Evolutionary conservation across 345 rosid genomes (phyloP).

Genomic region (Stellera chamaejasme): DNA sequence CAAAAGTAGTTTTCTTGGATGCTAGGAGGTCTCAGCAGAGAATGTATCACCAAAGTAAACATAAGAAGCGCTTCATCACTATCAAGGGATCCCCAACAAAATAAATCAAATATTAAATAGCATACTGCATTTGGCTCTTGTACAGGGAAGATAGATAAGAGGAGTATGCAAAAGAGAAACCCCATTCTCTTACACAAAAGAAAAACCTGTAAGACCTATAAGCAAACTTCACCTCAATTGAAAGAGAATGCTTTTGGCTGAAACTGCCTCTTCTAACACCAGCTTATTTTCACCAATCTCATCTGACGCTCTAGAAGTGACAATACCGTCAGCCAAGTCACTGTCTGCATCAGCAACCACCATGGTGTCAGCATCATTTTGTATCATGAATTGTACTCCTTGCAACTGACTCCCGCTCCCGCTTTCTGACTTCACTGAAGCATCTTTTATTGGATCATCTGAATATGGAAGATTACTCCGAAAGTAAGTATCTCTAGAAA

Average conservation of each 20-base stretch:
- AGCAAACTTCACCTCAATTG: constrained; percentile 43
- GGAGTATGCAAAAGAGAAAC: too few species aligned
- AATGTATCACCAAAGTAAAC: too few species aligned
- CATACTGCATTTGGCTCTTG: too few species aligned
- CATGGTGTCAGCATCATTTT: constrained; percentile 20
- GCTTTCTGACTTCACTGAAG: constrained; percentile 13
- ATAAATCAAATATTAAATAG: too few species aligned
- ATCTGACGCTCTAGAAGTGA: constrained; percentile 14
- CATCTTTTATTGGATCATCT: constrained; percentile 19
- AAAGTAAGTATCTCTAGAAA: too few species aligned
- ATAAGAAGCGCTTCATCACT: too few species aligned
- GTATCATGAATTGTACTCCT: constrained; percentile 22
- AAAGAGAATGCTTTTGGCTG: constrained; percentile 45
- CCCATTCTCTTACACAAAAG: not conserved
- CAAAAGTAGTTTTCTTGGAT: too few species aligned
- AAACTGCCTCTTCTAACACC: constrained; percentile 12
- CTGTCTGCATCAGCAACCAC: constrained; percentile 16
- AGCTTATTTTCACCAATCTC: constrained; percentile 11
- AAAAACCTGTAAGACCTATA: not conserved
- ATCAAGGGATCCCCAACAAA: too few species aligned
- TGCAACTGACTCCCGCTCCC: constrained; percentile 32
- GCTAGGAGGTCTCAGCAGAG: too few species aligned
- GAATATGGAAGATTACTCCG: constrained; percentile 4
- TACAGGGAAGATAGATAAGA: too few species aligned
- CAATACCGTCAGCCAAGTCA: constrained; percentile 9